These are phyloP conservation scores for Clarkia xantiana DNA, from an alignment of 345 rosid genomes.

Conservation along the genomic window DNA sequence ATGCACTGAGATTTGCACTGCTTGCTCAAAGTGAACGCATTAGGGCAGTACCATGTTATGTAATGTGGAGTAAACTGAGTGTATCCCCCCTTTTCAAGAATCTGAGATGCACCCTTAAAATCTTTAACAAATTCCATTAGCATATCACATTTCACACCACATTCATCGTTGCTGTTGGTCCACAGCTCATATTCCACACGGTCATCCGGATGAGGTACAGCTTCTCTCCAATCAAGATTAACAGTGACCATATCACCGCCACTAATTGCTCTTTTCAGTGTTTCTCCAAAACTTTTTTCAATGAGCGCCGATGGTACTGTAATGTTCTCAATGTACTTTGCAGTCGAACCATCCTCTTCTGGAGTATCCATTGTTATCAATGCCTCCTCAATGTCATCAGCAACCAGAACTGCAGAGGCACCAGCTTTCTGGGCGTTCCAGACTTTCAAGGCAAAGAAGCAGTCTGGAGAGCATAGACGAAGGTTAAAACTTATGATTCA, in stretches of 20 bases:
- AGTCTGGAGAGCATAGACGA: slow-evolving; percentile 34
- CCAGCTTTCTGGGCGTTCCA: slow-evolving; percentile 97
- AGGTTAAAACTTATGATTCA: too few species aligned
- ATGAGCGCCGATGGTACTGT: slow-evolving; percentile 95
- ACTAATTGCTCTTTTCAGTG: slow-evolving; percentile 52
- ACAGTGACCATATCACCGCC: slow-evolving; percentile 79
- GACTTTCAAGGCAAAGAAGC: slow-evolving; percentile 86
- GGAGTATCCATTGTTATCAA: slow-evolving; percentile 94
- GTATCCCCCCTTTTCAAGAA: slow-evolving; percentile 87
- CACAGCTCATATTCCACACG: slow-evolving; percentile 90
- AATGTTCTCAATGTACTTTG: slow-evolving; percentile 70
- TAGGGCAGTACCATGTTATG: slow-evolving; percentile 94
- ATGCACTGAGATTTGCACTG: slow-evolving; percentile 96
- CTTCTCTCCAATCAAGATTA: slow-evolving; percentile 99
- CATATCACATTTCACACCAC: slow-evolving; percentile 88
- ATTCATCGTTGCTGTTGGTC: slow-evolving; percentile 94
- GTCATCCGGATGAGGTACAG: slow-evolving; percentile 98
- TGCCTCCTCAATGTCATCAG: slow-evolving; percentile 67
- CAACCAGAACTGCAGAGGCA: slow-evolving; percentile 94
- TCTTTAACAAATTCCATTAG: slow-evolving; percentile 75
- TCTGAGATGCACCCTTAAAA: slow-evolving; percentile 81
- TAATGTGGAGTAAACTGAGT: slow-evolving; percentile 92
- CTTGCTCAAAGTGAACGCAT: slow-evolving; percentile 65
- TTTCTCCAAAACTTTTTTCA: slow-evolving; percentile 57
- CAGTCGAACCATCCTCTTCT: slow-evolving; percentile 46